Evolutionary conservation across 2,329 filamentous ascomycete species (phyloP), one percentile per base, ranked within the genome.

Genomic region (Boeremia lycopersici): DNA sequence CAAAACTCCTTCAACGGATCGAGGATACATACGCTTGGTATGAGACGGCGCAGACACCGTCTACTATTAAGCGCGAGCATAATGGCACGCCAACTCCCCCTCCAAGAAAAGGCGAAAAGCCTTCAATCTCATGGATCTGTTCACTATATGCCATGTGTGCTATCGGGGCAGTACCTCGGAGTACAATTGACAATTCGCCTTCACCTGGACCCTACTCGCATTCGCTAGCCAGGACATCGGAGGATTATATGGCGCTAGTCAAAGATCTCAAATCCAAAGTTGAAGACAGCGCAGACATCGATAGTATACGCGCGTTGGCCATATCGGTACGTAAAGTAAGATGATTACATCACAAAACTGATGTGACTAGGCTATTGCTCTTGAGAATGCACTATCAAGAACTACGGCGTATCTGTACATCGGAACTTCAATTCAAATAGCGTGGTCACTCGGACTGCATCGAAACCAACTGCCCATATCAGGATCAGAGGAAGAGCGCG

Each of bases 261-360:
- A 74, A 74, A 43, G 64, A 69, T 43, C 53, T 74, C 7, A 67
- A 74, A 19, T 64, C 71, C 0, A 47, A 57, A 7, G 67, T 72
- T 0, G 71, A 74, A 42, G 73, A 75, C 34, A 70, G 72, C 48
- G 73, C 73, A 1, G 73, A 75, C 30, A 60, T 75, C 34, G 73
- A 75, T 28, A 74, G 73, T 31, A 70, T 75, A 48, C 64, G 73
- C 15, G 73, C 71, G 0, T 57, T 75, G 48, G 67, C 70, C 15
- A 72, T 73, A 8, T 59, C 74, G 63, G 73, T 74, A 49, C 51
- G 64, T 60, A 2, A 7, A 8, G 2, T 2, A 1, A 1, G 3
- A 13, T 2, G 2, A 1, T 15, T 3, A 26, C 19, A 2, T 40
- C 2, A 19, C 12, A 3, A 7, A 1, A n/a, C 61, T 69, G 34